Base-by-base conservation (phyloP, 345 rosid species). In the Trapa incisa region DNA sequence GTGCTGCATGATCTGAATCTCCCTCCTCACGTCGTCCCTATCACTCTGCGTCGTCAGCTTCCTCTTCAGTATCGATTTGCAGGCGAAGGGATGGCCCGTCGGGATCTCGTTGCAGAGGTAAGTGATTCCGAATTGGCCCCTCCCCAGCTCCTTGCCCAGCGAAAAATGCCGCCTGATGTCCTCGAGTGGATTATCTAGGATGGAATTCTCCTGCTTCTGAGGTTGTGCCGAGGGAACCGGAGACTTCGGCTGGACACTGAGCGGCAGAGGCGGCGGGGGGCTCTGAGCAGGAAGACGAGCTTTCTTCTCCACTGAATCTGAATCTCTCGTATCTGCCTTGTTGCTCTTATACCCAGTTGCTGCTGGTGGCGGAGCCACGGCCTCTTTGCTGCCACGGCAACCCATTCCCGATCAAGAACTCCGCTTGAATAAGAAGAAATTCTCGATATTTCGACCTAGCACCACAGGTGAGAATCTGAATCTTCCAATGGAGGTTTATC, bases 61-160 rank as follows among this genome's bases (percentile, higher is more conserved):
- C 60, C 97, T 79, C 80, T 88, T 88, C 63, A 86, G 76, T 52
- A 88, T 85, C 15, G 97, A 88, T 71, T 88, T 91, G 80, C 96
- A 91, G 63, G 97, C 97, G 66, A 83, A 86, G 12, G 37, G 62
- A 22, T 80, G 75, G 53, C 89, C 87, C n/a, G 87, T 82, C 32
- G 97, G 81, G 13, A 77, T 86, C 87, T 91, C 96, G 7, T 81
- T 79, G 75, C 96, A 91, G 14, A 81, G 48, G 68, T 88, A 91
- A 6, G 93, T 88, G 38, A 88, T 83, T 47, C 97, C 96, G 70
- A 86, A 88, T 33, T 86, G 96, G 67, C 97, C 97, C 66, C 96
- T 84, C 63, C 97, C 97, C 70, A 91, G 66, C 76, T 88, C 93
- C 36, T 80, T 84, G 2, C 96, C 88, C 0, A 91, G 73, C 1